Evolutionary conservation across 257 asterid genomes (phyloP).

Genomic region (Solanum medicagineum): DNA sequence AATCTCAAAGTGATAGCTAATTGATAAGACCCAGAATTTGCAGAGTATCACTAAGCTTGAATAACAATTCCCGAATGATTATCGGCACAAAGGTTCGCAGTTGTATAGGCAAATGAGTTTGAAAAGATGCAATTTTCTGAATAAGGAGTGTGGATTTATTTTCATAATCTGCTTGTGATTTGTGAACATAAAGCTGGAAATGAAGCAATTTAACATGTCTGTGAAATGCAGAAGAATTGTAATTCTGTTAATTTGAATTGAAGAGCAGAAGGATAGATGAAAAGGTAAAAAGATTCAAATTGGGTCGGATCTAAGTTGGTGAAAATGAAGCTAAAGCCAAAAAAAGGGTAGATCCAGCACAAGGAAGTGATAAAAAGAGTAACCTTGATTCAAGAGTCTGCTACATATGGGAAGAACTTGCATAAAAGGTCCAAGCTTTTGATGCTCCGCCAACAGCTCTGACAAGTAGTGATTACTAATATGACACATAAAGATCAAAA

Average conservation of each 20-base stretch:
- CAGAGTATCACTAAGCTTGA: neutral
- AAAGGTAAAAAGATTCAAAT: neutral
- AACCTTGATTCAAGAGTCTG: conserved; percentile 91
- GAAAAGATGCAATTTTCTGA: neutral
- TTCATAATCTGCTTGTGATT: neutral
- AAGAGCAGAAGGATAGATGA: neutral
- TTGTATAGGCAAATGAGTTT: neutral
- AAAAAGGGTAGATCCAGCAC: conserved; percentile 26
- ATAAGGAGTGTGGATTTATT: neutral
- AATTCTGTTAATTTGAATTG: neutral
- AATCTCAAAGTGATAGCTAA: neutral
- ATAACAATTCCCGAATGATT: neutral
- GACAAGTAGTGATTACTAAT: conserved; percentile 72
- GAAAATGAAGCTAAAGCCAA: neutral
- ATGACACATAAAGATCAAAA: neutral
- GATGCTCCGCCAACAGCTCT: conserved; percentile 94
- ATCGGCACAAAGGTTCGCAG: neutral
- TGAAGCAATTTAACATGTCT: neutral
- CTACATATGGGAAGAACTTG: conserved; percentile 89
- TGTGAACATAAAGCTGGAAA: neutral
- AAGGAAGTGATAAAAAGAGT: neutral
- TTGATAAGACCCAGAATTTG: neutral
- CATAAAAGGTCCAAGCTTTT: conserved; percentile 89
- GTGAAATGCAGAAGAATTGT: neutral
- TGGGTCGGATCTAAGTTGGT: neutral